Base-by-base conservation (phyloP, 2,329 filamentous ascomycete genomes). In the Botrytis hyacinthi region DNA sequence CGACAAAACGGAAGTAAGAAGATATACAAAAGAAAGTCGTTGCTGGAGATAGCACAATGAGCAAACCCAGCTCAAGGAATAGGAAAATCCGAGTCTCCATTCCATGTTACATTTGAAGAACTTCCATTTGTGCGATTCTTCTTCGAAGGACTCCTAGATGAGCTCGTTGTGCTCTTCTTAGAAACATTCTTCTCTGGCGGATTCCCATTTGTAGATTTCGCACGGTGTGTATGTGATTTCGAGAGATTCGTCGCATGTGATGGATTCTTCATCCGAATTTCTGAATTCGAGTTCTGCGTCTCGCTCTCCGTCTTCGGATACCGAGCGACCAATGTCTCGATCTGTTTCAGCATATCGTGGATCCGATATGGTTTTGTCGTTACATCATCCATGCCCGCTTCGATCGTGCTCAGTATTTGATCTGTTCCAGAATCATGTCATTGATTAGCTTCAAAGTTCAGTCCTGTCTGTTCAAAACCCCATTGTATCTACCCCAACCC, bases 351-450 rank as follows among this genome's bases (percentile, higher is more conserved):
- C 76, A 78, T 77, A 71, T 78, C 76, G 44, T 74, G 73, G 42
- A 78, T 76, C 4, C 76, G 67, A 59, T 79, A 78, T 16, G 76
- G 78, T 74, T 79, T 79, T 6, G 77, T 77, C 32, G 75, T 78
- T 20, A 79, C 77, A 42, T 78, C 76, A 14, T 79, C 78, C 75
- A 85, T 73, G 6, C 65, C 65, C 29, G 65, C 65, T 29, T 68
- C 65, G 26, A 68, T 68, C 16, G 65, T 54, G 46, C 65, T 68
- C 46, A 68, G 14, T 26, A 68, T 93, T 90, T 82, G 94, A 91
- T 83, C 93, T 91, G 6, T 87, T 88, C 79, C 26, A 7, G 26
- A 54, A 16, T 7, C 5, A 54, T 7, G 6, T n/a, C 12, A n/a
- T 54, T n/a, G 48, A 8, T 54, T n/a, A 54, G 48, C 48, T 14